Evolutionary conservation across 2,329 filamentous ascomycete species (phyloP), one percentile per base, ranked within the genome.

Genomic region (Apiospora rasikravindrae): DNA sequence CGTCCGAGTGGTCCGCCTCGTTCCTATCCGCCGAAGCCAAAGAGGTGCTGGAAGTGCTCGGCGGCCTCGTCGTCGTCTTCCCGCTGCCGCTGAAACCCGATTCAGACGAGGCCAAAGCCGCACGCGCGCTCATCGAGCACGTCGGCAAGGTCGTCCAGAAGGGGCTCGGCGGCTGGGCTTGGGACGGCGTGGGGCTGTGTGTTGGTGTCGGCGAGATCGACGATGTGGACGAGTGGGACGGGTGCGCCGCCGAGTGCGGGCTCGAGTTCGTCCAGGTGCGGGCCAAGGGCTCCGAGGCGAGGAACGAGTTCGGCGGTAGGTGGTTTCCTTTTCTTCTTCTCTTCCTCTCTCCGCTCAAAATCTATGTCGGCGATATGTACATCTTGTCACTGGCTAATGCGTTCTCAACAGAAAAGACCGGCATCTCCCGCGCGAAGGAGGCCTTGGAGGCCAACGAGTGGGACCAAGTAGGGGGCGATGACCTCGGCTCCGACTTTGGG

Each of bases 391-490:
- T 57, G 61, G 40, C 57, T 47, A 26, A 57, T 14, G 24, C 14
- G n/a, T 22, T 7, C 14, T 33, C 5, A 13, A 1, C 72, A 89
- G 90, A 92, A 80, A 88, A 87, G 73, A 86, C 84, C 44, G 90
- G 90, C 22, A 84, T 92, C 49, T 83, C 87, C 0, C 85, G 91
- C 13, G 84, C 89, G 2, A 83, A 85, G 11, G 90, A 93, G 77
- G 91, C 90, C 0, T 80, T 93, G 19, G 87, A 92, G 77, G 84
- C 90, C 22, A 93, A 92, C 77, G 90, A 92, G 79, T 93, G 91
- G 91, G 85, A 83, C 2, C 80, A 82, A 70, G 74, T 70, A 8
- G 73, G 73, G n/a, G 70, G 75, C 11, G 80, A 80, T 2, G 80
- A 82, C 51, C 76, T 81, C 1, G 77, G 74, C 1, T 78, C 82